Evolutionary conservation across 2,329 filamentous ascomycete genomes (phyloP).

Genomic region (Monosporascus sp.): DNA sequence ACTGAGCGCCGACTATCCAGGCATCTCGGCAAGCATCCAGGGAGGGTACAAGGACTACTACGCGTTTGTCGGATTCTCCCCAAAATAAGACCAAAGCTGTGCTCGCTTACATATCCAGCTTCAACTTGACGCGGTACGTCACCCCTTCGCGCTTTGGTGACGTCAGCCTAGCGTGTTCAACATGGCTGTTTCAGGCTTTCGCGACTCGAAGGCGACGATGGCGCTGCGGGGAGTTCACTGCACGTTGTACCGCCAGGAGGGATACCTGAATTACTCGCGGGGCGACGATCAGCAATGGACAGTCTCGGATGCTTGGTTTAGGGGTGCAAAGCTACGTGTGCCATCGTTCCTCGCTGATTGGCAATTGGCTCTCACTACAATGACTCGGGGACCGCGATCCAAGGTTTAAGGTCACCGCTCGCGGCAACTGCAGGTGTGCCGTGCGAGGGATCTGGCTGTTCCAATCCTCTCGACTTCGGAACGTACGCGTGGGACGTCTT

Average conservation of each 20-base stretch:
- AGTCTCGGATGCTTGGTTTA: background rate
- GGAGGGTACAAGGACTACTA: background rate
- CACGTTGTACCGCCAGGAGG: background rate
- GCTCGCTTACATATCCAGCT: background rate
- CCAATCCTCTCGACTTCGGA: background rate
- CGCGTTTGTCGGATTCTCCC: background rate
- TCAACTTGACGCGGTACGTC: background rate
- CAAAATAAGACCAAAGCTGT: background rate
- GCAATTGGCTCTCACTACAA: background rate
- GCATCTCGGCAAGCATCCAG: background rate
- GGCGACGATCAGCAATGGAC: background rate
- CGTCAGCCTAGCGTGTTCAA: background rate
- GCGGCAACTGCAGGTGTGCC: background rate
- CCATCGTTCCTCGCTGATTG: background rate
- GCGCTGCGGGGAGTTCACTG: background rate
- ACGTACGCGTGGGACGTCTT: background rate
- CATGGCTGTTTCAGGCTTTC: background rate
- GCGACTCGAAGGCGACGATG: background rate
- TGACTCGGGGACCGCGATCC: background rate
- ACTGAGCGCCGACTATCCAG: background rate
- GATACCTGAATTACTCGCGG: background rate
- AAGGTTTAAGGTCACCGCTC: background rate
- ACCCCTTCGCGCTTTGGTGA: background rate
- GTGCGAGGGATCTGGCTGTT: background rate
- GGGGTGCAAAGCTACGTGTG: background rate